phyloP scores from a whole-genome alignment of 768 basidiomycete species.

The Agrocybe praecox region DNA sequence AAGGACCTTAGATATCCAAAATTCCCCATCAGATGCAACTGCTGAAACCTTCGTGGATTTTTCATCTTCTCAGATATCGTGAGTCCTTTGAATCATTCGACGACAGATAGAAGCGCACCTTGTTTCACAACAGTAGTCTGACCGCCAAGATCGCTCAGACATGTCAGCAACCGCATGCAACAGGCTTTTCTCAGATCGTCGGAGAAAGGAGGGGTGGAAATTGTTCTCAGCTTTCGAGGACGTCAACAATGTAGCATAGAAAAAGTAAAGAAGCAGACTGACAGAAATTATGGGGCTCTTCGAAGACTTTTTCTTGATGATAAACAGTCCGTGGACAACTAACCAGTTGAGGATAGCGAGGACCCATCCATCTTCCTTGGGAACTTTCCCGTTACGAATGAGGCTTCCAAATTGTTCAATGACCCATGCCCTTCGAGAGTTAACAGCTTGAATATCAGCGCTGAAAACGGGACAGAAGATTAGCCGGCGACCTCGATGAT shows the following conservation, averaged over 20 bases:
- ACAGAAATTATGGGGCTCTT: slow-evolving; percentile 65
- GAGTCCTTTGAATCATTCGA: neutral
- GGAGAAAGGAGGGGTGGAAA: slow-evolving; percentile 72
- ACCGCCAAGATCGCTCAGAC: slow-evolving; percentile 72
- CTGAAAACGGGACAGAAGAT: slow-evolving; percentile 28
- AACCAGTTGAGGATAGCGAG: slow-evolving; percentile 80
- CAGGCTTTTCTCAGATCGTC: slow-evolving; percentile 70
- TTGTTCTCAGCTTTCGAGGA: slow-evolving; percentile 60
- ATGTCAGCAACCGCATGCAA: slow-evolving; percentile 69
- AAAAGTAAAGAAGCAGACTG: slow-evolving; percentile 26
- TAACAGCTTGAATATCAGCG: slow-evolving; percentile 45
- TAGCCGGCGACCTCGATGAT: neutral
- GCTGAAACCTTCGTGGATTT: slow-evolving; percentile 58
- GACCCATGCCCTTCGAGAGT: slow-evolving; percentile 75
- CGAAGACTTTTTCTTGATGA: slow-evolving; percentile 70
- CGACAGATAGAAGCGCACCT: slow-evolving; percentile 31
- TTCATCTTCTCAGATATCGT: slow-evolving; percentile 41
- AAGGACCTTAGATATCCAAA: slow-evolving; percentile 77
- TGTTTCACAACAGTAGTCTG: slow-evolving; percentile 54
- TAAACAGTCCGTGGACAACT: slow-evolving; percentile 78
- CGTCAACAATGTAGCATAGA: too few relatives aligned
- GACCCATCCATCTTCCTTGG: slow-evolving; percentile 81
- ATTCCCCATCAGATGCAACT: slow-evolving; percentile 69
- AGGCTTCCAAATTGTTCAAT: slow-evolving; percentile 83
- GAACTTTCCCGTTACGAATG: slow-evolving; percentile 77